Evolutionary conservation across 495 filamentous ascomycete species (phyloP), one percentile per base, ranked within the genome.

Genomic region (Cercophora sp.): DNA sequence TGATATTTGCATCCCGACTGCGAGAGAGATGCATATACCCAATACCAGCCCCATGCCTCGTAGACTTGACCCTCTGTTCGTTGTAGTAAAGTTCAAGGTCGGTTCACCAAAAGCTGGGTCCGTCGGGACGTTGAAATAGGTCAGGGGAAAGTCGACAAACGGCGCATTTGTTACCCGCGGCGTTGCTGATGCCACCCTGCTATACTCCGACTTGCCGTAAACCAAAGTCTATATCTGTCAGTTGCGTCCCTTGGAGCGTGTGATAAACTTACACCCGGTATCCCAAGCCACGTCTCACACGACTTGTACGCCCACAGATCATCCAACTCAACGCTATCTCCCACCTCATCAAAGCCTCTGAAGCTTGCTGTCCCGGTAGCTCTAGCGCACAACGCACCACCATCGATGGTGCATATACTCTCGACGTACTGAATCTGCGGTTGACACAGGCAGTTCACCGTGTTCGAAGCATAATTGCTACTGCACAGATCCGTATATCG

Each of bases 381-480:
- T 6, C 19, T 43, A 5, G 40, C 6, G n/a, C 40, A 43, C 3
- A 43, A 22, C 40, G 40, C 40, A n/a, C 40, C 40, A 1, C 40
- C 40, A 22, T 43, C 40, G 20, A 43, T 43, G 40, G 40, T 43
- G 23, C 40, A 43, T 43, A 43, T 43, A 22, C 40, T 43, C 40
- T 43, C 40, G 8, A 43, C 40, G 26, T 43, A 43, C 20, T 43
- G 40, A 5, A 43, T 43, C 18, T 43, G 40, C 19, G 40, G 40
- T 11, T 43, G 40, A 25, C 40, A 43, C 5, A 24, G 9, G 20
- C 40, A 43, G 40, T 43, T 43, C 16, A 43, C 18, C 16, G 40
- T 22, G 26, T 43, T 18, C 5, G 40, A 43, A 3, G 40, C 40
- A n/a, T 43, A 43, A 22, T 43, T 43, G 20, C 40, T 43, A 18